Base-by-base conservation (phyloP, 208 protist species). In the Wallacemonas rigidus region DNA sequence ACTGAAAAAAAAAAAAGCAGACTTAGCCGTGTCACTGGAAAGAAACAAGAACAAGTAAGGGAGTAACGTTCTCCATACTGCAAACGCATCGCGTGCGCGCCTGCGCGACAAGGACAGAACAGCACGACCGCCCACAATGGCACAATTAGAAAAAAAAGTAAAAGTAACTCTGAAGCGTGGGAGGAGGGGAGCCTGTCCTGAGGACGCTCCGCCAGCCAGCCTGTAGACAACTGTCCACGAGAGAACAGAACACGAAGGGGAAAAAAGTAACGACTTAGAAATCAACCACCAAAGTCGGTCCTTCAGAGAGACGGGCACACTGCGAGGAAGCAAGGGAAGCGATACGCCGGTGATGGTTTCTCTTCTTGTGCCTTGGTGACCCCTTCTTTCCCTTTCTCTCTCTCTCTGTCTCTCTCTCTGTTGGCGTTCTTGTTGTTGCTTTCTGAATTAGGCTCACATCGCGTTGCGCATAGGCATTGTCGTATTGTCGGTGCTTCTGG, bases 131-230 rank as follows among this genome's bases (percentile, higher is more conserved):
- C 26, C 26, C 26, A 26, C 26, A 26, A 26, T 26, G 26, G 26
- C n/a, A 68, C 41, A 48, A 68, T 68, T 9, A 45, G 11, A 69
- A 11, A 1, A 11, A 1, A 15, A 55, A 62, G 17, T 12, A 58
- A 71, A 71, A 9, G 41, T 43, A 50, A 71, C 26, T 26, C 26
- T 26, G 26, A 26, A 26, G 26, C 26, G 26, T 62, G 56, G 56
- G 17, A 62, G 56, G 56, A 62, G 56, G 56, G 26, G 56, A 62
- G 56, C 56, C 6, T 36, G 26, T 11, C 35, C 35, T 62, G 7
- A 11, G 8, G 36, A 62, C 38, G 56, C 56, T 53, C 43, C 56
- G 2, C 56, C 56, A 62, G 56, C 56, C 56, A 62, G 38, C 56
- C 38, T 36, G 56, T 15, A 41, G 56, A 61, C 11, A 35, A 15